phyloP scores from a whole-genome alignment of 495 filamentous ascomycete species.

The Parathielavia hyrcaniae region DNA sequence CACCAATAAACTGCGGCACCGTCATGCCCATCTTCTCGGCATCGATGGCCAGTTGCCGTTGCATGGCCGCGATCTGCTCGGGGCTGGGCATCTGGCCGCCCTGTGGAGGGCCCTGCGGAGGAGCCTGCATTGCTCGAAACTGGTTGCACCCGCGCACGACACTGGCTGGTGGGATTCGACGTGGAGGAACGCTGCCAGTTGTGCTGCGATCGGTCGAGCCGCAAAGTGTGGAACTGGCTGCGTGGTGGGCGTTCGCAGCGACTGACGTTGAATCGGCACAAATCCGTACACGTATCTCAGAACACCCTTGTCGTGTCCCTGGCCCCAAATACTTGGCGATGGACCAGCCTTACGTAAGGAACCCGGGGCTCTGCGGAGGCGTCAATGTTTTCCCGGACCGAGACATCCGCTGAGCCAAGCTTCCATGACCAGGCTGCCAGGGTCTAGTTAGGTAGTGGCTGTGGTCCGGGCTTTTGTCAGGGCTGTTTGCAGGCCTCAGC shows the following conservation, averaged over 20 bases:
- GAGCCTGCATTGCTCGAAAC: conserved; percentile 11
- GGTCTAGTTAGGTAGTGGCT: no score
- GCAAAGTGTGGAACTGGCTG: neutral
- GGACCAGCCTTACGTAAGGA: neutral
- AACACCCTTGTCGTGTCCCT: conserved; percentile 16
- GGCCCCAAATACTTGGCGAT: conserved; percentile 6
- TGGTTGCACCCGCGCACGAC: neutral
- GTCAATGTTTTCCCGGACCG: neutral
- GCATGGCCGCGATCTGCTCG: conserved; percentile 78
- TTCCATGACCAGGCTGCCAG: no score
- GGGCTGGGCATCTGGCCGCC: conserved; percentile 54
- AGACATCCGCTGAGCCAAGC: neutral
- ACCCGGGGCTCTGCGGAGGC: neutral
- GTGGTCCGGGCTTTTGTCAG: neutral
- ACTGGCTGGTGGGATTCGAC: neutral
- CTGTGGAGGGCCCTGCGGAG: conserved; percentile 7
- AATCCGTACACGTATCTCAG: conserved; percentile 25
- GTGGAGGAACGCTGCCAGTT: neutral
- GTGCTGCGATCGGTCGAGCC: neutral
- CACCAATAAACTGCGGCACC: conserved; percentile 59
- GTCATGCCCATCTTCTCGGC: conserved; percentile 69
- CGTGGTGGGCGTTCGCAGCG: neutral
- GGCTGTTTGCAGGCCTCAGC: conserved; percentile 6
- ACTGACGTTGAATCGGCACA: conserved; percentile 18
- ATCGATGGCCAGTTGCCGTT: conserved; percentile 72